A percentile compares a stretch with the other conserved stretches of the same genome.
Evolutionary conservation across 2,329 filamentous ascomycete genomes (phyloP).

Genomic region (Sarocladium strictum): DNA sequence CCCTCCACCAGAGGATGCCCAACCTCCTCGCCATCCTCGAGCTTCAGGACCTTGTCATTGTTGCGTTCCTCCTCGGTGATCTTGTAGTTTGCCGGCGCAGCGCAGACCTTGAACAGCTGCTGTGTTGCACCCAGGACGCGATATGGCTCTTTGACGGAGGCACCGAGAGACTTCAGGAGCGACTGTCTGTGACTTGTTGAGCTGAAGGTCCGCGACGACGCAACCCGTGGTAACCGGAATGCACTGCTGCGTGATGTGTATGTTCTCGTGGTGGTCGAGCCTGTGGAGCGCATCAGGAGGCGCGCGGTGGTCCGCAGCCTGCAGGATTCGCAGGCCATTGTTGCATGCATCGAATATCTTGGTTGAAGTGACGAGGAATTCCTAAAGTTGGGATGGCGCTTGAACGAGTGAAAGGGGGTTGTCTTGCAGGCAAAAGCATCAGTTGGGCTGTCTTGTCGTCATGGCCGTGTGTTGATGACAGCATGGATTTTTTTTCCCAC

Average conservation of each 20-base stretch:
- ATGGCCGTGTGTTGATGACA: conserved; percentile 22
- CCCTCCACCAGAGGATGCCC: conserved; percentile 38
- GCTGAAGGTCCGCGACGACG: conserved; percentile 29
- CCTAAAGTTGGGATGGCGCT: too few relatives aligned
- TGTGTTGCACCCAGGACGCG: conserved; percentile 75
- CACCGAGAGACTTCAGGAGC: conserved; percentile 28
- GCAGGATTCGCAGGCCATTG: not conserved
- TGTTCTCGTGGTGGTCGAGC: not conserved
- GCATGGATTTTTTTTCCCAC: conserved; percentile 17
- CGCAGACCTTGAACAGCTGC: conserved; percentile 70
- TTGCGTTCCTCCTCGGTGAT: conserved; percentile 64
- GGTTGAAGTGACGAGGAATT: conserved; percentile 2
- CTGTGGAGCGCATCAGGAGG: conserved; percentile 1
- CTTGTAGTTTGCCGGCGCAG: conserved; percentile 66
- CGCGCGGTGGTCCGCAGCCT: conserved; percentile 5
- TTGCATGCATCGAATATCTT: not conserved
- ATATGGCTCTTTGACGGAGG: conserved; percentile 47
- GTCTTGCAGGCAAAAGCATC: conserved; percentile 1
- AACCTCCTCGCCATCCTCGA: conserved; percentile 75
- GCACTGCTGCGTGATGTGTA: not conserved
- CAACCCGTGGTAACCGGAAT: conserved; percentile 1
- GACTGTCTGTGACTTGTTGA: conserved; percentile 24
- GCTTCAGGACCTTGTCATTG: conserved; percentile 61
- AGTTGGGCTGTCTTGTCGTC: conserved; percentile 21
- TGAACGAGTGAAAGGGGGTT: too few relatives aligned